Conservation (phyloP, 371 early-diverging fungal species). For the Syncephalastrum sp. region DNA sequence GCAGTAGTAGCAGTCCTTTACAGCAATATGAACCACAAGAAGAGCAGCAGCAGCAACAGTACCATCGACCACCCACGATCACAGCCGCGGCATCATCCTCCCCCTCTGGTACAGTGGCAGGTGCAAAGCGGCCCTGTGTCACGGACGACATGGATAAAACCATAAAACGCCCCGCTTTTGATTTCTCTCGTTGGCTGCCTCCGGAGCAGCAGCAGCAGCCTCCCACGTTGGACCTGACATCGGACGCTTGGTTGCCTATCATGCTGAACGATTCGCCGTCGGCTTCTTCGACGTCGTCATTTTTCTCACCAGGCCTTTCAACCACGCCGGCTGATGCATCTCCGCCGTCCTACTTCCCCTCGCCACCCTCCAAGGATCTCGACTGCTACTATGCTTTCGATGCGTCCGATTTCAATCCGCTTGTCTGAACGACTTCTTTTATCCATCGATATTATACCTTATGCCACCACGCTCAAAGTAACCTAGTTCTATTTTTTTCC, state of each 20-base stretch:
- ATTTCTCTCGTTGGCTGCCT: conserved; percentile 14
- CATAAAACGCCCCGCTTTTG: neutral
- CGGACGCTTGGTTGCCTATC: conserved; percentile 5
- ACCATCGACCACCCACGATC: too few relatives aligned
- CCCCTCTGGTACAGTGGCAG: too few relatives aligned
- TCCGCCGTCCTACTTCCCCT: conserved; percentile 7
- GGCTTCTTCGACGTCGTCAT: conserved; percentile 3
- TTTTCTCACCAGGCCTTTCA: conserved; percentile 7
- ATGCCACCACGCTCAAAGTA: conserved; percentile 12
- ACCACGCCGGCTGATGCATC: conserved; percentile 15
- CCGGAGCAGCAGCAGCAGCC: conserved; percentile 13
- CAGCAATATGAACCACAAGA: neutral
- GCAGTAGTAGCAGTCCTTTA: too few relatives aligned
- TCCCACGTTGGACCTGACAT: neutral
- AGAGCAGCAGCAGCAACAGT: neutral
- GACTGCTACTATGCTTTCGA: too few relatives aligned
- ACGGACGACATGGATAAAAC: too few relatives aligned
- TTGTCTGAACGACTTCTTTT: neutral
- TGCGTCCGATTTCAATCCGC: neutral
- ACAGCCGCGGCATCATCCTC: too few relatives aligned
- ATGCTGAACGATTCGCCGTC: conserved; percentile 5
- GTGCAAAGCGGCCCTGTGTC: too few relatives aligned
- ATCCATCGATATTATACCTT: conserved; percentile 9
- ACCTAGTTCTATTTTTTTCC: conserved; percentile 15
- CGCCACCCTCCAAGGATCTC: neutral